phyloP scores from a whole-genome alignment of 2,329 filamentous ascomycete species.

The Fusarium equiseti region DNA sequence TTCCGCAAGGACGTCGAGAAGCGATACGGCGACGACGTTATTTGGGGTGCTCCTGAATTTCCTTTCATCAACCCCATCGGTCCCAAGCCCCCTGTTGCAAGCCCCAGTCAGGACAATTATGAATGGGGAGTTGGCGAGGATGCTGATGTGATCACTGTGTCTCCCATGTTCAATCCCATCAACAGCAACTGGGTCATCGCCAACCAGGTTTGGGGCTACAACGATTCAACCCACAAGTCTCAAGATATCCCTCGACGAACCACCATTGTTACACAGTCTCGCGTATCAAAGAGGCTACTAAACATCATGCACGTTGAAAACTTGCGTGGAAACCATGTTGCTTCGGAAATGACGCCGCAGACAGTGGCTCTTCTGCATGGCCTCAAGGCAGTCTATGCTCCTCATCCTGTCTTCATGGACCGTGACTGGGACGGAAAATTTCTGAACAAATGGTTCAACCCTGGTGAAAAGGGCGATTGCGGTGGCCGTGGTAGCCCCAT shows the following conservation, averaged over 20 bases:
- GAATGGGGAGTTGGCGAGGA: slow-evolving; percentile 82
- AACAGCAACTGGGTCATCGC: slow-evolving; percentile 80
- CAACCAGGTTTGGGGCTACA: slow-evolving; percentile 76
- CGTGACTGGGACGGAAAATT: slow-evolving; percentile 73
- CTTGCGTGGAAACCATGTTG: slow-evolving; percentile 78
- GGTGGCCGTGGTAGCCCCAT: slow-evolving; percentile 68
- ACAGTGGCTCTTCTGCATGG: slow-evolving; percentile 81
- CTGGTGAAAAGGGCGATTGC: slow-evolving; percentile 65
- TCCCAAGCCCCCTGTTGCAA: slow-evolving; percentile 70
- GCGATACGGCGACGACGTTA: slow-evolving; percentile 62
- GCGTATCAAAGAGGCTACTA: slow-evolving; percentile 77
- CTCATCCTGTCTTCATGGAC: slow-evolving; percentile 84
- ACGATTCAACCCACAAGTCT: slow-evolving; percentile 60
- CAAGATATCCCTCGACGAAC: slow-evolving; percentile 75
- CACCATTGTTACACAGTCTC: slow-evolving; percentile 82
- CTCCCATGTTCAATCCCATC: slow-evolving; percentile 82
- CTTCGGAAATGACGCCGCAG: slow-evolving; percentile 83
- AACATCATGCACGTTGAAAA: slow-evolving; percentile 84
- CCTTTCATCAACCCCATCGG: slow-evolving; percentile 72
- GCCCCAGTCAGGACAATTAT: slow-evolving; percentile 73
- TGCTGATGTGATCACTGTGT: slow-evolving; percentile 78
- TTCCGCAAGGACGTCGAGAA: slow-evolving; percentile 74
- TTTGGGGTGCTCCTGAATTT: slow-evolving; percentile 75
- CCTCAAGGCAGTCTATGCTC: slow-evolving; percentile 81
- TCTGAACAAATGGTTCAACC: slow-evolving; percentile 70